phyloP scores from a whole-genome alignment of 345 rosid genomes.

The Camelina sativa region DNA sequence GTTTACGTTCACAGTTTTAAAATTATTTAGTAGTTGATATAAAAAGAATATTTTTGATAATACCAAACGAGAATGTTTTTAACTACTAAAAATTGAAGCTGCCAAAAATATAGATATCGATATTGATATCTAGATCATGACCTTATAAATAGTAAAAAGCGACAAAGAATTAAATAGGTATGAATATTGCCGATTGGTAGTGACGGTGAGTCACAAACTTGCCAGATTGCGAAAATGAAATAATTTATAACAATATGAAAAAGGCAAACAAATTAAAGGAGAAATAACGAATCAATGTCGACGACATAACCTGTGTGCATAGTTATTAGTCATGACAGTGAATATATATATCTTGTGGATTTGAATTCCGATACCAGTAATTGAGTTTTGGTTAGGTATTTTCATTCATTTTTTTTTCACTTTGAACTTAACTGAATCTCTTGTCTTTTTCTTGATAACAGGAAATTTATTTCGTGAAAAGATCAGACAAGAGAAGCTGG shows the following conservation, averaged over 20 bases:
- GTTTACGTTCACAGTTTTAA: background rate
- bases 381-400: conserved; percentile 31
- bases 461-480: conserved; percentile 61
- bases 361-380: conserved; percentile 3
- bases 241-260: background rate
- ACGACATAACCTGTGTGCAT: conserved; percentile 25
- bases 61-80: background rate
- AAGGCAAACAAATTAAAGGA: conserved; percentile 25
- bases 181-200: background rate
- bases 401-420: conserved; percentile 15
- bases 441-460: conserved; percentile 38
- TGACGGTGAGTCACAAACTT: conserved; percentile 28
- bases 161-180: background rate
- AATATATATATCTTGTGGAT: conserved; percentile 15
- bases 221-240: conserved; percentile 9
- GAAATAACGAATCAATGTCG: conserved; percentile 13
- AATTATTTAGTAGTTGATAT: background rate
- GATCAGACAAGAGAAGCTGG: conserved; percentile 66
- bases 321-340: conserved; percentile 36
- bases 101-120: background rate
- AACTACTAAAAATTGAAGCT: background rate
- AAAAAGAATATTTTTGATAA: background rate
- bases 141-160: background rate
- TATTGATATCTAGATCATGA: background rate
- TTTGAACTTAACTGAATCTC: conserved; percentile 14